Base-by-base conservation (phyloP, 768 basidiomycete genomes). In the Suillus hirtellus region DNA sequence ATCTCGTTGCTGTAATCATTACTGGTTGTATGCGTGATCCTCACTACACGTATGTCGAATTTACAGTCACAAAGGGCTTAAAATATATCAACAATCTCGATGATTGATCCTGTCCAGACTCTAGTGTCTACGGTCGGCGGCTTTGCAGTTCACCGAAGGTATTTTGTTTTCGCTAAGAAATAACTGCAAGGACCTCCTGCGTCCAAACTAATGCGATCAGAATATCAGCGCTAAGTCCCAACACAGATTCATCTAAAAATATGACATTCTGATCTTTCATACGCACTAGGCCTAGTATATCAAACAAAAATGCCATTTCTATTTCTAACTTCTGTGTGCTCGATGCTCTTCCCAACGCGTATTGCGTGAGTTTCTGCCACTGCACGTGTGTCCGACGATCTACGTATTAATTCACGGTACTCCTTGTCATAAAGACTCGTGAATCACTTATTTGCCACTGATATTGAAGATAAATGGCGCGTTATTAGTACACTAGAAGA, bases 361-460 rank as follows among this genome's bases (percentile, higher is more conserved):
- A 54, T 35, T 14, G 34, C 21, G 37, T 1, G 35, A 38, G 7
- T 6, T n/a, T 21, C 34, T 54, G 34, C n/a, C 10, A 6, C n/a
- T 54, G 35, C 35, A 37, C 5, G 53, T 54, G 34, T n/a, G 12
- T 38, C 3, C n/a, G 6, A n/a, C 12, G 15, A 50, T 52, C 19
- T 53, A 53, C 52, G 31, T 34, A 53, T 52, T 10, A 34, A 52
- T 52, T 34, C 24, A 34, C 4, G 17, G 5, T 53, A 12, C 52
- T 52, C 50, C 50, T 52, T 27, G 50, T 27, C 21, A 15, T 27
- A 2, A 27, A 31, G 50, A 52, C 4, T 8, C 10, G 4, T 4
- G 21, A 56, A 40, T 56, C 15, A 56, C n/a, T 55, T 55, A n/a
- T 21, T 55, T 21, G 55, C 21, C 21, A 56, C 55, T 56, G 14